Percentiles rank a stretch among this genome's conserved stretches.
Evolutionary conservation across 192 early-diverging fungal genomes (phyloP).

Genomic region (Mortierella alpina): DNA sequence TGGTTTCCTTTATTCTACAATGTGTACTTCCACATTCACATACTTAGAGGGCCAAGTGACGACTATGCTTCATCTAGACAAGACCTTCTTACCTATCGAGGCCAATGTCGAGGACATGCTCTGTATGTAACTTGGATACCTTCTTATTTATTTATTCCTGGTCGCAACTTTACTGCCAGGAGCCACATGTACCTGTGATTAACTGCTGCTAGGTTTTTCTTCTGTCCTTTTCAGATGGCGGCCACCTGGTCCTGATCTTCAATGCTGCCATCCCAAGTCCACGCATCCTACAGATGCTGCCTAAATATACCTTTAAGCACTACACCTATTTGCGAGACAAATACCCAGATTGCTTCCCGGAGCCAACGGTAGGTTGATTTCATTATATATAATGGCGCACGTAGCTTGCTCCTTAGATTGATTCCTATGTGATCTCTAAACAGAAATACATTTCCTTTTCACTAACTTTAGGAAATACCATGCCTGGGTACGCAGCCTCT

Average conservation of each 20-base stretch:
- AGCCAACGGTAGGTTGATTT: slow-evolving; percentile 54
- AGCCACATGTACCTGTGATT: slow-evolving; percentile 1
- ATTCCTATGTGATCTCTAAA: no score
- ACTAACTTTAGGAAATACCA: slow-evolving; percentile 29
- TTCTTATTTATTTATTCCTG: slow-evolving; percentile 18
- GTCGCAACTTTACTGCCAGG: background rate
- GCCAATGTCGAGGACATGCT: slow-evolving; percentile 71
- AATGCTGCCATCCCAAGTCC: slow-evolving; percentile 73
- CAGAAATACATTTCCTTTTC: no score
- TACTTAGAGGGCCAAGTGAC: slow-evolving; percentile 59
- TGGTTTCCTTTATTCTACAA: background rate
- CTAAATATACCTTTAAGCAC: slow-evolving; percentile 80
- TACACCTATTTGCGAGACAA: slow-evolving; percentile 79
- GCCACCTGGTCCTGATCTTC: slow-evolving; percentile 79
- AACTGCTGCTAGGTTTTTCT: background rate
- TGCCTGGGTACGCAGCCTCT: slow-evolving; percentile 48
- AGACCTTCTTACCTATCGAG: slow-evolving; percentile 77
- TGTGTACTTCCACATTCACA: background rate
- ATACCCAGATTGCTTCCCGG: slow-evolving; percentile 76
- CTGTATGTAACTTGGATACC: slow-evolving; percentile 56
- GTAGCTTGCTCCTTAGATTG: no score
- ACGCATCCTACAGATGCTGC: slow-evolving; percentile 66
- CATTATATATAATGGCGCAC: no score
- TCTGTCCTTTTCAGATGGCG: slow-evolving; percentile 67
- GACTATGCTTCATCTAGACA: slow-evolving; percentile 70